Evolutionary conservation across 768 basidiomycete genomes (phyloP).

Genomic region (Russula sp.): DNA sequence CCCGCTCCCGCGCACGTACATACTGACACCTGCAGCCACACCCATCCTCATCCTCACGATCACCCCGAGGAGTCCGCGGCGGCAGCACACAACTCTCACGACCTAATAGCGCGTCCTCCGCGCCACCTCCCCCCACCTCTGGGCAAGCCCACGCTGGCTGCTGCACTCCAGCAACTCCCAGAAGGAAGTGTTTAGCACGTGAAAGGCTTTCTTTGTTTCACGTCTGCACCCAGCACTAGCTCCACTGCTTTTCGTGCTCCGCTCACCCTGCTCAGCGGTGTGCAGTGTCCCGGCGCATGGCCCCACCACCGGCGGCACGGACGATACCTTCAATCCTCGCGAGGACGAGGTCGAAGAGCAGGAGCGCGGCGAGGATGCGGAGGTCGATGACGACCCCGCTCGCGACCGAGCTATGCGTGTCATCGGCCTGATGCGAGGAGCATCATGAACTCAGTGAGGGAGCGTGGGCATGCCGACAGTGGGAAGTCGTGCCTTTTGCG

Average conservation of each 20-base stretch:
- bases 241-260: slow-evolving; percentile 55
- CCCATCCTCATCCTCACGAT: too few species aligned
- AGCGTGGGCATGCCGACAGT: slow-evolving; percentile 40
- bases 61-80: too few species aligned
- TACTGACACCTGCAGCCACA: too few species aligned
- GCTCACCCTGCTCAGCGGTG: slow-evolving; percentile 42
- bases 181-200: too few species aligned
- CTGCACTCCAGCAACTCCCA: slow-evolving; percentile 29
- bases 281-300: slow-evolving; percentile 1
- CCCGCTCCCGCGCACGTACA: too few species aligned
- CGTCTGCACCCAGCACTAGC: slow-evolving; percentile 53
- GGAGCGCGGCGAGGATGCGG: slow-evolving; percentile 71
- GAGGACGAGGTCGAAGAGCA: slow-evolving; percentile 78
- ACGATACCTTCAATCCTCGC: slow-evolving; percentile 43
- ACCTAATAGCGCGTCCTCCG: too few species aligned
- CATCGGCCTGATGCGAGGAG: slow-evolving; percentile 41
- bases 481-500: slow-evolving; percentile 45
- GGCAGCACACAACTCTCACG: too few species aligned
- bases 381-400: slow-evolving; percentile 69
- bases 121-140: too few species aligned
- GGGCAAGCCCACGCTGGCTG: too few species aligned
- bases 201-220: slow-evolving; percentile 36
- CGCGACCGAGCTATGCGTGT: slow-evolving; percentile 49
- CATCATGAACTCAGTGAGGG: slow-evolving; percentile 30
- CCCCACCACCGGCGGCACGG: slow-evolving; percentile 24